Conservation (phyloP, 805 yeast species). For the Kregervanrija pseudodelftensis region DNA sequence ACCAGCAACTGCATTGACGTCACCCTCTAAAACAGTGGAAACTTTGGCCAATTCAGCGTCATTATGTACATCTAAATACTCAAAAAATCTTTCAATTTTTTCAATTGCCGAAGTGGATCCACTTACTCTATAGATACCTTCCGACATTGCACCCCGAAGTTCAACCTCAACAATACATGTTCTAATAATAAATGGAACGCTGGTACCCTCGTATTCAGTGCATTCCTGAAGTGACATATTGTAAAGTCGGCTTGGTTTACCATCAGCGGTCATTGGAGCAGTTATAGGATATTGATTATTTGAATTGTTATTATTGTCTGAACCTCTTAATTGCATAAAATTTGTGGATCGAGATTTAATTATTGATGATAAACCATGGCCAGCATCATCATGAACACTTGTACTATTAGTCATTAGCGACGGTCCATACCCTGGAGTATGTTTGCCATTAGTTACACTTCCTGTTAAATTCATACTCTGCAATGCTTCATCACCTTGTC, state of each 20-base stretch:
- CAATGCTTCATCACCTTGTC: slow-evolving; percentile 21
- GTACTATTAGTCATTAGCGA: too few species aligned
- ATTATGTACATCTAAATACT: slow-evolving; percentile 16
- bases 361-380: slow-evolving; percentile 12
- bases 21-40: slow-evolving; percentile 30
- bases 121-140: slow-evolving; percentile 87
- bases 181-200: slow-evolving; percentile 64
- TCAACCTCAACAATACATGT: slow-evolving; percentile 76
- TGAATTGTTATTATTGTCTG: not conserved
- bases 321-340: slow-evolving; percentile 28
- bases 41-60: slow-evolving; percentile 28
- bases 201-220: slow-evolving; percentile 47
- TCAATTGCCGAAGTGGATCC: slow-evolving; percentile 71
- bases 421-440: not conserved
- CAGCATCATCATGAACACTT: not conserved
- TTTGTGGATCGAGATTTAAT: slow-evolving; percentile 43
- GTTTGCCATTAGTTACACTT: slow-evolving; percentile 2
- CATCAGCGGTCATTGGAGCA: slow-evolving; percentile 18
- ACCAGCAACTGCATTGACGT: slow-evolving; percentile 80
- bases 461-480: slow-evolving; percentile 4
- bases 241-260: slow-evolving; percentile 17
- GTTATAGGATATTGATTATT: not conserved
- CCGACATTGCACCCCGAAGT: slow-evolving; percentile 61
- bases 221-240: slow-evolving; percentile 57
- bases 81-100: slow-evolving; percentile 29